These are phyloP conservation scores for Bauhinia variegata DNA, from an alignment of 306 rosid genomes.

Conservation along the genomic window DNA sequence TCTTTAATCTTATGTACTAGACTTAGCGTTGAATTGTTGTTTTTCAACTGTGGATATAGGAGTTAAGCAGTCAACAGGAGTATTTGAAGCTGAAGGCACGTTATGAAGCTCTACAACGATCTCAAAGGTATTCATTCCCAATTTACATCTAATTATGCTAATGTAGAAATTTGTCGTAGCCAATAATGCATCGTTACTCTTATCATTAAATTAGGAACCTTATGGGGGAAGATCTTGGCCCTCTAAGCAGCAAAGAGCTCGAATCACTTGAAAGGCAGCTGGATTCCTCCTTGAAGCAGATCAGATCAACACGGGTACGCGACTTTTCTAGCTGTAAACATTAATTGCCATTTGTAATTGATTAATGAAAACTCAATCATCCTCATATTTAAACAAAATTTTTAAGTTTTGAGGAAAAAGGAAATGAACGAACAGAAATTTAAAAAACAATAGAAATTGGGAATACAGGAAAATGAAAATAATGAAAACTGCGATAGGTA, in stretches of 20 bases:
- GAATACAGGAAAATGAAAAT: no score
- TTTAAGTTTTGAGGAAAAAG: no score
- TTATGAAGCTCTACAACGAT: slow-evolving; percentile 78
- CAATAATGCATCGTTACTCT: background rate
- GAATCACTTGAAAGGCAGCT: slow-evolving; percentile 96
- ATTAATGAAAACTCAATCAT: no score
- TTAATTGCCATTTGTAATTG: background rate
- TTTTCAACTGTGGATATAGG: slow-evolving; percentile 43
- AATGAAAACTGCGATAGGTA: no score
- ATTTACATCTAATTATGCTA: background rate
- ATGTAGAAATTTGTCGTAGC: background rate
- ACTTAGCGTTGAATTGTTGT: no score
- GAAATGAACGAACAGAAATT: background rate
- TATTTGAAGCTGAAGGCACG: slow-evolving; percentile 97
- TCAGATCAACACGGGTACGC: slow-evolving; percentile 88
- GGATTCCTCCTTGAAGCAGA: slow-evolving; percentile 86
- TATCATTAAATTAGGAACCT: slow-evolving; percentile 59
- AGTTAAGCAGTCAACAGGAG: slow-evolving; percentile 96
- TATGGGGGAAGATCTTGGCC: slow-evolving; percentile 96
- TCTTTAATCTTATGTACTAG: background rate
- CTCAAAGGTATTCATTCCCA: slow-evolving; percentile 63
- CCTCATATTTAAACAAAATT: no score
- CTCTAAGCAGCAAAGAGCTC: slow-evolving; percentile 84
- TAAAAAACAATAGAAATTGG: no score
- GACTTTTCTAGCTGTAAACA: background rate